These are phyloP conservation scores for Beauveria rudraprayagi DNA, from an alignment of 2,329 filamentous ascomycete species.

Conservation along the genomic window DNA sequence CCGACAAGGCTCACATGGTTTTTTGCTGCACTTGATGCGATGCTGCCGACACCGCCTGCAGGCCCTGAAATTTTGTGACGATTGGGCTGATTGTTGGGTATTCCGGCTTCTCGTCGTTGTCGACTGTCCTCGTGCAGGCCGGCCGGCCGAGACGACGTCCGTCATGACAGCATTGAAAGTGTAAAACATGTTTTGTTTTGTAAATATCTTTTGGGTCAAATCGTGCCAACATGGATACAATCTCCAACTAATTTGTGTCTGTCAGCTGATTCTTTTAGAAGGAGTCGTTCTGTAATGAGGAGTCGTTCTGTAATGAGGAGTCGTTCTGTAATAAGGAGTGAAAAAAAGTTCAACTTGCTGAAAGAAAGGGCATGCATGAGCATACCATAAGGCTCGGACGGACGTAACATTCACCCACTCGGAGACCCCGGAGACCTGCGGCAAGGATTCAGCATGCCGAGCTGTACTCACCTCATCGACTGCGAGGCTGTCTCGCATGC, in stretches of 20 bases:
- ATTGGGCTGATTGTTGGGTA: neutral
- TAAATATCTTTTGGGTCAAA: neutral
- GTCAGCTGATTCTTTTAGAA: too few relatives aligned
- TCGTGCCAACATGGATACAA: neutral
- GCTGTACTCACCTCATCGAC: too few relatives aligned
- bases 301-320: too few relatives aligned
- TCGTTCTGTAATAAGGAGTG: too few relatives aligned
- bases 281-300: too few relatives aligned
- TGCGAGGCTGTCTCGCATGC: too few relatives aligned
- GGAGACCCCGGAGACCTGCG: too few relatives aligned
- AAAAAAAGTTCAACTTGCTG: too few relatives aligned
- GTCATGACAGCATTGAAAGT: neutral
- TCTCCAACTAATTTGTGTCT: neutral
- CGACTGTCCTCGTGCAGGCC: neutral
- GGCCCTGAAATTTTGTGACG: neutral
- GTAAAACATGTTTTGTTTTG: neutral
- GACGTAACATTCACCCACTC: too few relatives aligned
- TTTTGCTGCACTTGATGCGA: neutral
- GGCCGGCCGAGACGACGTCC: neutral
- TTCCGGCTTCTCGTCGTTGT: neutral
- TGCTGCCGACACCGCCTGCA: neutral
- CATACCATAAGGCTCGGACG: too few relatives aligned
- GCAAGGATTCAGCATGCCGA: too few relatives aligned
- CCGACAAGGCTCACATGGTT: neutral
- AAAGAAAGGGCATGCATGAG: too few relatives aligned